Evolutionary conservation across 495 filamentous ascomycete genomes (phyloP).

Genomic region (Jackrogersella minutella): DNA sequence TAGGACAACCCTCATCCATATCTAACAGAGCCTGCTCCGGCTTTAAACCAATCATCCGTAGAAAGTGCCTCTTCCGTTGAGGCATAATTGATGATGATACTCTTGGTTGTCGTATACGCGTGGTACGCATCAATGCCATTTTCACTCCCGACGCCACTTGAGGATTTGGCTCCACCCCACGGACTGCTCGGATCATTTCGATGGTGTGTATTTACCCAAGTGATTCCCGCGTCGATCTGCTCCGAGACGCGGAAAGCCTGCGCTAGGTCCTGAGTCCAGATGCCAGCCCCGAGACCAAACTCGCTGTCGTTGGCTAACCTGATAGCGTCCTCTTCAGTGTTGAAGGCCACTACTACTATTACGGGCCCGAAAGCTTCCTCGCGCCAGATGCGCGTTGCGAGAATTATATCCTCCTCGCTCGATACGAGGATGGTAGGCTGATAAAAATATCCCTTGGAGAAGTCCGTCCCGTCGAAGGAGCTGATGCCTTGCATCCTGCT

Average conservation of each 20-base stretch:
- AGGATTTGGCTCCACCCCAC: constrained; percentile 63
- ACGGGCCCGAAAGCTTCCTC: constrained; percentile 63
- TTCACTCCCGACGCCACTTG: constrained; percentile 65
- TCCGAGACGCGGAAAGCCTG: constrained; percentile 65
- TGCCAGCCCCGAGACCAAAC: constrained; percentile 61
- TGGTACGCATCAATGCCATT: constrained; percentile 66
- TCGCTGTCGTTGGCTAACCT: constrained; percentile 58
- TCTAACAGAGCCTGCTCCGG: constrained; percentile 50
- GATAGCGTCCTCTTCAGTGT: constrained; percentile 58
- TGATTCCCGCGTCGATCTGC: constrained; percentile 65
- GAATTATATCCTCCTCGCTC: constrained; percentile 20
- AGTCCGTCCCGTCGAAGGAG: constrained; percentile 45
- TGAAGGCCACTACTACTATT: constrained; percentile 56
- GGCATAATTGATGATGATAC: constrained; percentile 66
- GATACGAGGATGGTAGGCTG: constrained; percentile 63
- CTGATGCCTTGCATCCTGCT: constrained; percentile 44
- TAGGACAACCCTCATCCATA: constrained; percentile 52
- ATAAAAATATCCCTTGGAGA: constrained; percentile 64
- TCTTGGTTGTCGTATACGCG: constrained; percentile 65
- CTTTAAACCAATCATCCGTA: constrained; percentile 61
- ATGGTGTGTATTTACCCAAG: constrained; percentile 71
- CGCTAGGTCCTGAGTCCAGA: constrained; percentile 66
- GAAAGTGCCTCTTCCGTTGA: constrained; percentile 48
- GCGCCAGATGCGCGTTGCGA: constrained; percentile 47
- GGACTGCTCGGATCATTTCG: constrained; percentile 67